Base-by-base conservation (phyloP, 1,139 yeast genomes). In the Geotrichum carabidarum region DNA sequence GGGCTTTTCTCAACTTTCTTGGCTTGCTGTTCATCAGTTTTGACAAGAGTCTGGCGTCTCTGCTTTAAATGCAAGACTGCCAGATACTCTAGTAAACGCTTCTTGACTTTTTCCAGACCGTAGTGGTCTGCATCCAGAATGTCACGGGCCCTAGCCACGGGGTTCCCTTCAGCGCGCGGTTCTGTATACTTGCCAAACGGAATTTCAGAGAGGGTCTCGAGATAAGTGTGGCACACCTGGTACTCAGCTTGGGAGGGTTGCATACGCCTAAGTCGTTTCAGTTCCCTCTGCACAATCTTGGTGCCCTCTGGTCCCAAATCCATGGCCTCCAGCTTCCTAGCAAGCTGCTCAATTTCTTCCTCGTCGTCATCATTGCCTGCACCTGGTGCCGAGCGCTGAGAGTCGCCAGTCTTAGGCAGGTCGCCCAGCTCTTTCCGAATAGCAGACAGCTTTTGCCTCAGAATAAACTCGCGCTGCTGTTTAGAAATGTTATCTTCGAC, bases 31-130 rank as follows among this genome's bases (percentile, higher is more conserved):
- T 14, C 12, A 17, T n/a, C 32, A 7, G 40, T 9, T 17, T 18
- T 32, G 9, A 27, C 45, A 18, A 17, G 18, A 14, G 50, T 18
- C 31, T 43, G 48, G 11, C 59, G 46, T 40, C 47, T 46, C 41
- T 44, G 50, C 53, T 83, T 79, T 43, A 88, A 74, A 60, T 86
- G 84, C 63, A 87, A 72, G 12, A 89, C 91, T 7, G 93, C 90
- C 51, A 88, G 73, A 65, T 88, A 89, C 67, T 91, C 96, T 47
- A 90, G 71, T 54, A 91, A 77, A 54, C 97, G 77, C 62, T 80
- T 84, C 68, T 91, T 91, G 51, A 89, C 95, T 59, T 83, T 82
- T 56, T 82, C 81, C 65, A 91, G 75, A 0, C 97, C 97, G 67
- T 81, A 87, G 70, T 91, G 97, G 62, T 89, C 96, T 36, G 76